phyloP scores from a whole-genome alignment of 2,329 filamentous ascomycete genomes.

The Alternaria sp. region DNA sequence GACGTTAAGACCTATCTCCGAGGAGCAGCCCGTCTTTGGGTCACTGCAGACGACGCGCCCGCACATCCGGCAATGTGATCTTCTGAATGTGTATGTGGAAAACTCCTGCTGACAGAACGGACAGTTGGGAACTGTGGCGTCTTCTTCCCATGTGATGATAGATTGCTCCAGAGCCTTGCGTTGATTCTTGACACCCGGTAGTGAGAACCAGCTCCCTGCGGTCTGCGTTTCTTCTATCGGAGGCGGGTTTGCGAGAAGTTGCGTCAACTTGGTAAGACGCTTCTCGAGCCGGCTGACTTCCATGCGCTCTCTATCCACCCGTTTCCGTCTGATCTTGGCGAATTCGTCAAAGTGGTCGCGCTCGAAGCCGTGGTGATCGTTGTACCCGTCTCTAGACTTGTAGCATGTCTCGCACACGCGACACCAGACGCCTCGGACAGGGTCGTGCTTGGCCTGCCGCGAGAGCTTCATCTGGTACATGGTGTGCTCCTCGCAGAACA shows the following conservation, averaged over 20 bases:
- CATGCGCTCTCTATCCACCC: conserved; percentile 82
- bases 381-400: conserved; percentile 94
- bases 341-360: conserved; percentile 78
- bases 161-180: conserved; percentile 87
- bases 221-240: conserved; percentile 64
- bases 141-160: conserved; percentile 94
- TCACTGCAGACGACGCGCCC: conserved; percentile 94
- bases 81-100: conserved; percentile 86
- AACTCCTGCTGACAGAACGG: conserved; percentile 98
- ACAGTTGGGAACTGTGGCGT: conserved; percentile 78
- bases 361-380: conserved; percentile 77
- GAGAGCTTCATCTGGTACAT: conserved; percentile 99
- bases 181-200: conserved; percentile 69
- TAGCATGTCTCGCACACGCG: conserved; percentile 99
- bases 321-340: conserved; percentile 71
- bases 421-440: conserved; percentile 89
- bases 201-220: conserved; percentile 61
- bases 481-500: conserved; percentile 97
- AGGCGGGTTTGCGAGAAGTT: conserved; percentile 77
- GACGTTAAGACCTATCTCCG: conserved; percentile 81
- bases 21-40: conserved; percentile 81
- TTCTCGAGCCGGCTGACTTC: conserved; percentile 92
- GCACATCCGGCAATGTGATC: conserved; percentile 94
- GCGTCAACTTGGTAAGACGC: conserved; percentile 86
- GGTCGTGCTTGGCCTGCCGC: conserved; percentile 85